phyloP scores from a whole-genome alignment of 164 flowering plant species.

The Dillenia turbinata region DNA sequence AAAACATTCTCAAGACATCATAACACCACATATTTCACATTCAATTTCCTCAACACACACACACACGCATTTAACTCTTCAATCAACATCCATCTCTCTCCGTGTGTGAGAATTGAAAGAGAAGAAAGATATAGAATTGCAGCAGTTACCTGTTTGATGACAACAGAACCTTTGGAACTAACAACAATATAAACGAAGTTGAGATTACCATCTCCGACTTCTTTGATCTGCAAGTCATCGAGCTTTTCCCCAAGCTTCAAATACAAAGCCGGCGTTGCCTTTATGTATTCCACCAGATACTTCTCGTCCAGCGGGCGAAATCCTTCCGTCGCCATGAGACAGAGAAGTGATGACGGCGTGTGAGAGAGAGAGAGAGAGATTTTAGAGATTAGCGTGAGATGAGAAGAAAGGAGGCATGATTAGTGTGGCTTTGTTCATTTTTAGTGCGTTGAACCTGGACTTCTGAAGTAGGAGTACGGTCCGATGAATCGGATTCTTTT shows the following conservation, averaged over 20 bases:
- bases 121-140: not conserved
- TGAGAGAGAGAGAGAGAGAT: too few species aligned
- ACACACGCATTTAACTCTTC: too few species aligned
- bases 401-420: not conserved
- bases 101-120: not conserved
- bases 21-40: too few species aligned
- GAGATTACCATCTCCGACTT: constrained; percentile 91
- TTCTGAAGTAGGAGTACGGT: not conserved
- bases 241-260: constrained; percentile 48
- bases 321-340: constrained; percentile 36
- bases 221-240: constrained; percentile 59
- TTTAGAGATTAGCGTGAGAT: constrained; percentile 17
- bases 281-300: constrained; percentile 64
- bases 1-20: too few species aligned
- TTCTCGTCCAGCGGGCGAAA: constrained; percentile 71
- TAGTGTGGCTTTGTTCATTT: not conserved
- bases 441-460: constrained; percentile 11
- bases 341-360: not conserved
- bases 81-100: too few species aligned
- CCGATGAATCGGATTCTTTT: too few species aligned
- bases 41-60: too few species aligned
- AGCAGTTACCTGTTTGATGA: constrained; percentile 55
- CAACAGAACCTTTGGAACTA: constrained; percentile 38
- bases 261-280: constrained; percentile 57
- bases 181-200: constrained; percentile 62